Conservation (phyloP, 2,329 filamentous ascomycete species). For the Allantophomopsis lycopodina region DNA sequence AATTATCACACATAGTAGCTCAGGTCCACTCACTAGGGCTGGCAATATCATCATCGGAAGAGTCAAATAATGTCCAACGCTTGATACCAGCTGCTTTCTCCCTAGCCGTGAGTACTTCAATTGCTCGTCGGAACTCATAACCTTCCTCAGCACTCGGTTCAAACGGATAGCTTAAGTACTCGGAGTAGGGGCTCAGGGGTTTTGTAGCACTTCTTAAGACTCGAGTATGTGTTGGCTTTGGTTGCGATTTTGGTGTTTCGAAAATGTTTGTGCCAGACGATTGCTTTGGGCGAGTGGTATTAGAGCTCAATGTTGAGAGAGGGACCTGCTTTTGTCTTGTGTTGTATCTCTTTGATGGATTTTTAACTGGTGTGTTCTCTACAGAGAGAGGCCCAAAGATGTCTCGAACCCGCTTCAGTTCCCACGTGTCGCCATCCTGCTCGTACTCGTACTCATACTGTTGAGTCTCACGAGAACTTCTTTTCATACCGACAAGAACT, state of each 20-base stretch:
- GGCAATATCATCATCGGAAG: neutral
- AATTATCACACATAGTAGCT: neutral
- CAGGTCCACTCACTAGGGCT: neutral
- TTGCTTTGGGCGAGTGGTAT: neutral
- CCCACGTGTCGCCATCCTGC: conserved; percentile 24
- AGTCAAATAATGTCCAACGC: neutral
- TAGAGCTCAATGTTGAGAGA: neutral
- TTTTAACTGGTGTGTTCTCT: conserved; percentile 31
- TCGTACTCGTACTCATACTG: conserved; percentile 53
- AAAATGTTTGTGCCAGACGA: conserved; percentile 13
- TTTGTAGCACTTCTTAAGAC: neutral
- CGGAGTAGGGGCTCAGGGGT: neutral
- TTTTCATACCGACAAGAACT: conserved; percentile 52
- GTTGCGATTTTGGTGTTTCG: neutral
- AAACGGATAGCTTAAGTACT: neutral
- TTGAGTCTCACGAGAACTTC: conserved; percentile 48
- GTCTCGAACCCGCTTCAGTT: conserved; percentile 34
- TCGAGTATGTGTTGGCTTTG: neutral
- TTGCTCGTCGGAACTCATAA: conserved; percentile 10
- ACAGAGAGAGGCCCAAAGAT: conserved; percentile 46
- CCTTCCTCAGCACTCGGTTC: conserved; percentile 8
- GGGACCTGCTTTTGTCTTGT: conserved; percentile 3
- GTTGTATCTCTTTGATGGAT: conserved; percentile 12
- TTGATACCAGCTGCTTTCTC: neutral
- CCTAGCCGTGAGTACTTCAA: conserved; percentile 1